Evolutionary conservation across 495 filamentous ascomycete genomes (phyloP).

Genomic region (Ramalina intermedia): DNA sequence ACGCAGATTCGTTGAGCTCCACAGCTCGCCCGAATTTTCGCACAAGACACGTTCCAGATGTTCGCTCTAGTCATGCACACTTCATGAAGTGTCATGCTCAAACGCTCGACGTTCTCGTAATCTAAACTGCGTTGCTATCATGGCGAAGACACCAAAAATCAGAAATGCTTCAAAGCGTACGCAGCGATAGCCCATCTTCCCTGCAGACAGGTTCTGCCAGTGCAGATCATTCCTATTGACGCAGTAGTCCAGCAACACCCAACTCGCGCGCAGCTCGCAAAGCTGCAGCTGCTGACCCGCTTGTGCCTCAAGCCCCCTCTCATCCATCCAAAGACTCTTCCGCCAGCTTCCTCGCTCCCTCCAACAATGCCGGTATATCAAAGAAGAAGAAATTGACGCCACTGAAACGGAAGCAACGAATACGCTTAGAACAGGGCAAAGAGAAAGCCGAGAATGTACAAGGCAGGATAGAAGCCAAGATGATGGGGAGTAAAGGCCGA

Average conservation of each 20-base stretch:
- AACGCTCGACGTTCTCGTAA: too few species aligned
- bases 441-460: conserved; percentile 1
- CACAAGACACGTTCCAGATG: too few species aligned
- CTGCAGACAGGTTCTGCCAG: neutral
- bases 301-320: neutral
- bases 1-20: too few species aligned
- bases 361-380: neutral
- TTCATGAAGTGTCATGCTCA: too few species aligned
- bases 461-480: neutral
- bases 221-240: neutral
- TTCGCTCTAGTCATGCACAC: too few species aligned
- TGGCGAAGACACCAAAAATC: neutral
- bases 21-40: too few species aligned
- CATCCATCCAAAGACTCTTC: neutral
- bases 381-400: neutral
- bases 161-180: neutral
- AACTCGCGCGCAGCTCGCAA: conserved; percentile 1
- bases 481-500: neutral
- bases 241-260: neutral
- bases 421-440: neutral
- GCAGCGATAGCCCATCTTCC: neutral
- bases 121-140: neutral
- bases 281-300: neutral
- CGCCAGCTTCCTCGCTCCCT: neutral
- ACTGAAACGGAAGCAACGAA: neutral